These are phyloP conservation scores for Leishmania guyanensis DNA, from an alignment of 208 protist genomes.

Conservation along the genomic window DNA sequence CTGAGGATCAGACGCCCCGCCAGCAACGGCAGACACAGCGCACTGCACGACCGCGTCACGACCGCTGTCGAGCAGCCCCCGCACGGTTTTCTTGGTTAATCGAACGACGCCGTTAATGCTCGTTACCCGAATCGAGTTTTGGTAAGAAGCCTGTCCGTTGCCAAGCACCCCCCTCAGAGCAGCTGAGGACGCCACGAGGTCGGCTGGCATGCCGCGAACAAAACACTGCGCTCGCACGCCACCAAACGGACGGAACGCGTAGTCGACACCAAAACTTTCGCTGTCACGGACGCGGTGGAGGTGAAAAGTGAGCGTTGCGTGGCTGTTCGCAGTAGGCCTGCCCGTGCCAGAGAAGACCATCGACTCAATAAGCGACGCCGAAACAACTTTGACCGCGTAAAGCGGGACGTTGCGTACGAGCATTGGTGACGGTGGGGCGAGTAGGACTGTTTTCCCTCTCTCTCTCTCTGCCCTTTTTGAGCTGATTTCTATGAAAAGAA, in stretches of 20 bases:
- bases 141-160: not conserved
- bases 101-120: slow-evolving; percentile 15
- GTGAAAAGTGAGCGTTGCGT: slow-evolving; percentile 16
- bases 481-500: not conserved
- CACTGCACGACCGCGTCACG: slow-evolving; percentile 18
- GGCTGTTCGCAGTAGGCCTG: not conserved
- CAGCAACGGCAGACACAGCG: not conserved
- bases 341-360: not conserved
- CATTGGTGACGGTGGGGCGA: slow-evolving; percentile 3
- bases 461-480: not conserved
- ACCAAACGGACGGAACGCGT: not conserved
- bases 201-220: slow-evolving; percentile 3
- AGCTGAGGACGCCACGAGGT: slow-evolving; percentile 6
- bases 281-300: slow-evolving; percentile 14
- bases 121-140: not conserved
- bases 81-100: not conserved
- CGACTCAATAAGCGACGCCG: slow-evolving; percentile 14
- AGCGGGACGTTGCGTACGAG: slow-evolving; percentile 5
- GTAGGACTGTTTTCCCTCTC: not conserved
- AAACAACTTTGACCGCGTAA: slow-evolving; percentile 18
- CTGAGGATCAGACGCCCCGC: not conserved
- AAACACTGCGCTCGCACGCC: slow-evolving; percentile 5
- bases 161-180: slow-evolving; percentile 8
- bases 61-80: not conserved
- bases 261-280: slow-evolving; percentile 17